Evolutionary conservation across 1,284 basidiomycete genomes (phyloP).

Genomic region (Ceratobasidium sp.): DNA sequence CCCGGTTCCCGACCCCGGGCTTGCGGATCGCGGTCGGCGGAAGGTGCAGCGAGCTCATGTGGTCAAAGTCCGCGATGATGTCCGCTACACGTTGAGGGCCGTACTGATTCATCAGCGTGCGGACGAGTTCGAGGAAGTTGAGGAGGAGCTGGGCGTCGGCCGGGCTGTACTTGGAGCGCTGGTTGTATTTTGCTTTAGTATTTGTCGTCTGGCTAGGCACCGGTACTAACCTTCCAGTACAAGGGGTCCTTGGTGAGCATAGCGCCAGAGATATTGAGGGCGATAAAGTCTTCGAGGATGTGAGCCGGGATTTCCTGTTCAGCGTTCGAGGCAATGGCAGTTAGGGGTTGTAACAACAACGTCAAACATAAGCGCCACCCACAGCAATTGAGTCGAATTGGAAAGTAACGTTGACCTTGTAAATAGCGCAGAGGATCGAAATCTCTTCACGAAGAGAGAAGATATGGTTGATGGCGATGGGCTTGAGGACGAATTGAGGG

Average conservation of each 20-base stretch:
- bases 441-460: conserved; percentile 16
- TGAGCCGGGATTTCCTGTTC: background rate
- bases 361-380: background rate
- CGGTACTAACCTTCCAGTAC: conserved; percentile 1
- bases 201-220: background rate
- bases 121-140: conserved; percentile 16
- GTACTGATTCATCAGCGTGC: background rate
- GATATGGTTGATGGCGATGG: conserved; percentile 2
- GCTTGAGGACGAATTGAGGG: background rate
- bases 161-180: background rate
- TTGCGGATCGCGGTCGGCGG: background rate
- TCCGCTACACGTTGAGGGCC: background rate
- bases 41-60: background rate
- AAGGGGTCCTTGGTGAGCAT: background rate
- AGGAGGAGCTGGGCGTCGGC: conserved; percentile 7
- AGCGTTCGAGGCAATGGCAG: background rate
- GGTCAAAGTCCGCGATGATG: background rate
- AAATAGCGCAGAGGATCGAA: background rate
- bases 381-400: conserved; percentile 14
- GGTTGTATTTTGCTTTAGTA: background rate
- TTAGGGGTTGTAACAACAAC: conserved; percentile 6
- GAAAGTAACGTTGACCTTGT: conserved; percentile 11
- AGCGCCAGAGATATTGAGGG: background rate
- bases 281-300: background rate
- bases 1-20: background rate